Percentiles rank a stretch among this genome's conserved stretches.
These are phyloP conservation scores for Hymenoscyphus albidus DNA, from an alignment of 2,329 filamentous ascomycete genomes.

Conservation along the genomic window DNA sequence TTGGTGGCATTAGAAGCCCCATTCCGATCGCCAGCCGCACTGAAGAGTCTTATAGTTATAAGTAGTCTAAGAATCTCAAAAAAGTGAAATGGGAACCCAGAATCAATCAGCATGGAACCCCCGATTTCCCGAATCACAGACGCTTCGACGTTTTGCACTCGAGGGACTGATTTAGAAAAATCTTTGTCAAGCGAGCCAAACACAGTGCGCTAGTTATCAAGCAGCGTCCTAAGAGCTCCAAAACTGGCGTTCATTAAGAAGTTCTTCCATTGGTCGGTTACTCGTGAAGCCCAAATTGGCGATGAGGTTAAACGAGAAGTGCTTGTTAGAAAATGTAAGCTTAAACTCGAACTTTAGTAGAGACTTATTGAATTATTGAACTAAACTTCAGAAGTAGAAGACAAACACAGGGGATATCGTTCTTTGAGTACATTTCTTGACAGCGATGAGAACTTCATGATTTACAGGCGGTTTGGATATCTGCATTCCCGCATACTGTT, in stretches of 20 bases:
- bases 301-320: background rate
- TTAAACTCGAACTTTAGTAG: background rate
- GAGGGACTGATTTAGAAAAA: background rate
- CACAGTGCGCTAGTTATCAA: background rate
- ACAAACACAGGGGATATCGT: conserved; percentile 36
- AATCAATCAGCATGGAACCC: background rate
- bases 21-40: no score
- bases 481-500: conserved; percentile 38
- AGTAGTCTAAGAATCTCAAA: background rate
- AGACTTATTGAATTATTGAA: background rate
- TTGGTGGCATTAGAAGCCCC: no score
- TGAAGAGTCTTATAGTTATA: background rate
- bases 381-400: conserved; percentile 12
- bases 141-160: background rate
- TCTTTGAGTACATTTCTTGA: conserved; percentile 39
- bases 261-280: background rate
- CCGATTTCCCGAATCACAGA: background rate
- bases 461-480: conserved; percentile 42
- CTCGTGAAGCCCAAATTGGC: background rate
- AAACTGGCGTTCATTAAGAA: background rate
- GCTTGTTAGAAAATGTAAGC: conserved; percentile 5
- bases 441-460: conserved; percentile 40
- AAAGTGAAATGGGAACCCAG: background rate
- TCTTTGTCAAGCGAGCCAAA: background rate
- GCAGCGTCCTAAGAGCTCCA: background rate